These are phyloP conservation scores for Microbotryomycetes sp. DNA, from an alignment of 1,284 basidiomycete species.

Conservation along the genomic window DNA sequence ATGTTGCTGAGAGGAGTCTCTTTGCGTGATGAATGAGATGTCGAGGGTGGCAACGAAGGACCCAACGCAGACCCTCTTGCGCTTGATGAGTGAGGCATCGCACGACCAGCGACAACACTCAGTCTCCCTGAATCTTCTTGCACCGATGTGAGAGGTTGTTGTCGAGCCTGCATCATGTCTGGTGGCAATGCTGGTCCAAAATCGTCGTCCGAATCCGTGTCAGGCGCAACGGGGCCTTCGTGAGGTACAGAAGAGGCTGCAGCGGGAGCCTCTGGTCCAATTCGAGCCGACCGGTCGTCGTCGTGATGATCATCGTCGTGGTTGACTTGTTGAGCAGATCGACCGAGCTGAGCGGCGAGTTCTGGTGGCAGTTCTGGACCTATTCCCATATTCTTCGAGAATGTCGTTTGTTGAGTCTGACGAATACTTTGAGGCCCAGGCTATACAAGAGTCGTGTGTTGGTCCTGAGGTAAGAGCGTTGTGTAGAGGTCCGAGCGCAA, in stretches of 20 bases:
- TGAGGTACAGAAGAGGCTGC: neutral
- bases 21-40: neutral
- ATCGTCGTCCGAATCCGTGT: neutral
- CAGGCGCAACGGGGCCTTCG: too few species aligned
- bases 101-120: neutral
- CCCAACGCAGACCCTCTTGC: neutral
- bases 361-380: slow-evolving; percentile 15
- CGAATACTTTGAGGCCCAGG: too few species aligned
- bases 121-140: too few species aligned
- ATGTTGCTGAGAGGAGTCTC: slow-evolving; percentile 31
- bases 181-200: neutral
- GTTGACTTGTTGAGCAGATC: neutral
- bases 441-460: too few species aligned
- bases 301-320: neutral
- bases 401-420: too few species aligned
- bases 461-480: too few species aligned
- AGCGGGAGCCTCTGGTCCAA: neutral
- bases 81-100: slow-evolving; percentile 1
- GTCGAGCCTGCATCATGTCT: neutral
- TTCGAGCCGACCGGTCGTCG: neutral
- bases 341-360: neutral
- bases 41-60: neutral
- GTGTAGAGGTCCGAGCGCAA: too few species aligned
- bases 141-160: neutral
- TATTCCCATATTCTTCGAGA: slow-evolving; percentile 10